phyloP scores from a whole-genome alignment of 1,284 basidiomycete genomes.

The Dichomitus squalens region DNA sequence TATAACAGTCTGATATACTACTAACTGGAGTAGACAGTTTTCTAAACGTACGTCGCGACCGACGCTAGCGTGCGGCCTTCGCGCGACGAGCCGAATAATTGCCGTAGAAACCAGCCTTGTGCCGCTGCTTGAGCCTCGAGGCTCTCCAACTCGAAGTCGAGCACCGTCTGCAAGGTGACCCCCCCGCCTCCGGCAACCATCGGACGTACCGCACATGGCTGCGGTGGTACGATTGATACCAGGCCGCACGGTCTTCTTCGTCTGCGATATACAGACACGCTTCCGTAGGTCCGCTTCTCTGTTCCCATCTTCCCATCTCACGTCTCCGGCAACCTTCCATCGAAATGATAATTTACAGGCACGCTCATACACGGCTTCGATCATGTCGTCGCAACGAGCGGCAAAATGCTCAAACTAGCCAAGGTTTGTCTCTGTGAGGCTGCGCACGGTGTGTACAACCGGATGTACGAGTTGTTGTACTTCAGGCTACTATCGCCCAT shows the following conservation, averaged over 20 bases:
- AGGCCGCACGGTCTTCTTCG: slow-evolving; percentile 62
- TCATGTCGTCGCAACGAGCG: slow-evolving; percentile 64
- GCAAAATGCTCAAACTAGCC: slow-evolving; percentile 79
- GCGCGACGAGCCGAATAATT: background rate
- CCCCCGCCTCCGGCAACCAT: background rate
- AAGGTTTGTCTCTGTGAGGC: slow-evolving; percentile 45
- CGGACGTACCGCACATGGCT: slow-evolving; percentile 22
- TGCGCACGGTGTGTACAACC: background rate
- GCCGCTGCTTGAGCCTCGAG: slow-evolving; percentile 3
- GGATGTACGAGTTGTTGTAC: too few species aligned
- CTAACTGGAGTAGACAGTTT: too few species aligned
- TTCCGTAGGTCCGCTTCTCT: slow-evolving; percentile 59
- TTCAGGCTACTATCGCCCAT: background rate
- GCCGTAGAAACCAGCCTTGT: background rate
- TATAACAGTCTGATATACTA: too few species aligned
- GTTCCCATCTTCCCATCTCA: background rate
- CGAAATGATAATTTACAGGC: slow-evolving; percentile 44
- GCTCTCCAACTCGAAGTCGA: background rate
- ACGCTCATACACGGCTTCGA: slow-evolving; percentile 69
- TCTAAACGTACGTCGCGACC: too few species aligned
- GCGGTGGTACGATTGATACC: slow-evolving; percentile 44
- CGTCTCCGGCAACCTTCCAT: background rate
- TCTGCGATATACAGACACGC: slow-evolving; percentile 80
- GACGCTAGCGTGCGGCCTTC: background rate
- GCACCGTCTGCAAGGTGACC: background rate